Conservation (phyloP, 371 early-diverging fungal genomes). For the Mortierella sp. region DNA sequence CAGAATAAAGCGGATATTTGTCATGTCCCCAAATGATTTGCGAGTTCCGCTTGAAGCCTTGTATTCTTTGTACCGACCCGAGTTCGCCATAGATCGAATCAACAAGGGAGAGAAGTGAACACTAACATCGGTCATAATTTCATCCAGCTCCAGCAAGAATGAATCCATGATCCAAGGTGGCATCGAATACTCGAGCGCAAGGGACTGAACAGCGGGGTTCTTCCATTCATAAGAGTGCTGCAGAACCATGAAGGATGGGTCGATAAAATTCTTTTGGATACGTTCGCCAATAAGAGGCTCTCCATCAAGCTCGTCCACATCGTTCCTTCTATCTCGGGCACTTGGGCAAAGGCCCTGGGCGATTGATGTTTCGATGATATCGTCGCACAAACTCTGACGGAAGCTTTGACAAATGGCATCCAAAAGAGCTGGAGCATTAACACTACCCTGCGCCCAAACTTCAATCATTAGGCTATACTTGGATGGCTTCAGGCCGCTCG, state of each 20-base stretch:
- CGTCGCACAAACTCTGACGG: constrained; percentile 77
- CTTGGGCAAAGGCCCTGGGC: constrained; percentile 58
- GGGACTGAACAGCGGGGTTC: constrained; percentile 69
- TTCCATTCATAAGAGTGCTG: constrained; percentile 63
- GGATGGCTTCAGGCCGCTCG: constrained; percentile 20
- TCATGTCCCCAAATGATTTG: constrained; percentile 56
- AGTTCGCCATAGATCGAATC: constrained; percentile 47
- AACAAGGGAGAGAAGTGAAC: constrained; percentile 56
- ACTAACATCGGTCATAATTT: constrained; percentile 59
- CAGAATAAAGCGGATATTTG: constrained; percentile 61
- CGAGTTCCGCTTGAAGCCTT: constrained; percentile 48
- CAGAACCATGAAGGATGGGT: constrained; percentile 64
- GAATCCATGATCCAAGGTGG: constrained; percentile 68
- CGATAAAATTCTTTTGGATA: constrained; percentile 64
- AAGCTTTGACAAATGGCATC: constrained; percentile 66
- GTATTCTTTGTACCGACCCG: constrained; percentile 51
- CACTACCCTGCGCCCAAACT: constrained; percentile 78
- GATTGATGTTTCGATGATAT: constrained; percentile 71
- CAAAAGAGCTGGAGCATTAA: constrained; percentile 66
- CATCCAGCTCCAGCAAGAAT: constrained; percentile 55
- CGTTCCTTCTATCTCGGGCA: constrained; percentile 47
- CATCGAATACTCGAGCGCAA: constrained; percentile 57
- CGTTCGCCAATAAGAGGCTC: constrained; percentile 61
- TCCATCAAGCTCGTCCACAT: constrained; percentile 40
- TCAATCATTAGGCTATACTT: constrained; percentile 69